Conservation (phyloP, 148 eudicot genomes). For the Pouteria glomerata region DNA sequence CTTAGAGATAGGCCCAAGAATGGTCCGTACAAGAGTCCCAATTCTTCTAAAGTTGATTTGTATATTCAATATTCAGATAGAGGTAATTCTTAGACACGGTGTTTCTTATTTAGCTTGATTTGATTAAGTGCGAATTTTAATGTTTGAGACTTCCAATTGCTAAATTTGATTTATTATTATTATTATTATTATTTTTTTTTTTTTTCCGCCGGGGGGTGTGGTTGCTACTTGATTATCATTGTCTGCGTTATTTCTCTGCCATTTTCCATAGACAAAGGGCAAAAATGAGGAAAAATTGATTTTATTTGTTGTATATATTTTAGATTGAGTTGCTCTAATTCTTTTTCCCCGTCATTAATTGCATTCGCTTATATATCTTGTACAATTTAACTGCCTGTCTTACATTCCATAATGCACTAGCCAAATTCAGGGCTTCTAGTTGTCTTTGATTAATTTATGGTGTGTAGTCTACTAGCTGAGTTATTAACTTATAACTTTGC, state of each 20-base stretch:
- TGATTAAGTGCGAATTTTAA: not conserved
- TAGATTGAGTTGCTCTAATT: not conserved
- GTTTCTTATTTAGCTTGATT: not conserved
- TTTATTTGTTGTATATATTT: not conserved
- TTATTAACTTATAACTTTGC: not conserved
- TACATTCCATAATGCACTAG: no score
- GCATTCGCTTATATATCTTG: not conserved
- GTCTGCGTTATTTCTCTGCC: not conserved
- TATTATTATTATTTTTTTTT: no score
- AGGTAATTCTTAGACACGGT: slow-evolving; percentile 20
- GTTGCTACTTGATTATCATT: not conserved
- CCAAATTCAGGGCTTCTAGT: not conserved
- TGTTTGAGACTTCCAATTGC: slow-evolving; percentile 1
- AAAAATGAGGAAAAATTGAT: not conserved
- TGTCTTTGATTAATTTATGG: not conserved
- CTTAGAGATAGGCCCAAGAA: slow-evolving; percentile 35
- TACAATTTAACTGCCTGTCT: no score
- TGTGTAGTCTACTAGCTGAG: not conserved
- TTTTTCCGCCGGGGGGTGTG: no score
- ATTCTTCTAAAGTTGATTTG: slow-evolving; percentile 37
- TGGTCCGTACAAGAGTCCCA: slow-evolving; percentile 7
- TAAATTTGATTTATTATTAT: not conserved
- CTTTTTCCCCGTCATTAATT: not conserved
- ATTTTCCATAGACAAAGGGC: not conserved
- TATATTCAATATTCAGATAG: slow-evolving; percentile 63